Evolutionary conservation across 306 rosid genomes (phyloP).

Genomic region (Elaeagnus macrophylla): DNA sequence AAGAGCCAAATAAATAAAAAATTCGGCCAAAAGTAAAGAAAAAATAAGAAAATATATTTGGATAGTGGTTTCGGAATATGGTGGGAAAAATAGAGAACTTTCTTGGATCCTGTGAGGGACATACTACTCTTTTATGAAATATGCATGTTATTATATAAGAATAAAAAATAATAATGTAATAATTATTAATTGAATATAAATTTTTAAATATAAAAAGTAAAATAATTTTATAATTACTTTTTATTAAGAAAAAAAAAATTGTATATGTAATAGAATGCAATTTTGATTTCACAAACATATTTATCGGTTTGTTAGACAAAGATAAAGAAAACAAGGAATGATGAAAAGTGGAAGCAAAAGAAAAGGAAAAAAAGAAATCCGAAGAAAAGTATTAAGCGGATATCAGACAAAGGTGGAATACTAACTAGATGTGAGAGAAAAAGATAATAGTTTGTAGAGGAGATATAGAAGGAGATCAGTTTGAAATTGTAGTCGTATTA

Average conservation of each 20-base stretch:
- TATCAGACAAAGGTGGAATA: constrained; percentile 72
- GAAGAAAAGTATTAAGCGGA: constrained; percentile 45
- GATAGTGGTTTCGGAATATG: constrained; percentile 22
- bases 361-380: constrained; percentile 50
- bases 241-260: no score
- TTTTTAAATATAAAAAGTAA: no score
- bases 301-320: constrained; percentile 48
- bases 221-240: no score
- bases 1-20: not conserved
- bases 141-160: no score
- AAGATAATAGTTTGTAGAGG: not conserved
- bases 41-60: constrained; percentile 8
- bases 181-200: no score
- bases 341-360: constrained; percentile 81
- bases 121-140: constrained; percentile 44
- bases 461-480: constrained; percentile 15
- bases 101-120: constrained; percentile 93
- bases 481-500: constrained; percentile 9
- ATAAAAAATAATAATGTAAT: no score
- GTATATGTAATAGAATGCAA: no score
- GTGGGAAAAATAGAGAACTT: constrained; percentile 72
- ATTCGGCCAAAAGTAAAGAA: not conserved
- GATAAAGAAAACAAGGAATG: constrained; percentile 87
- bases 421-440: constrained; percentile 15
- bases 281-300: constrained; percentile 16